Conservation (phyloP, 768 basidiomycete species). For the Agrocybe pediades region DNA sequence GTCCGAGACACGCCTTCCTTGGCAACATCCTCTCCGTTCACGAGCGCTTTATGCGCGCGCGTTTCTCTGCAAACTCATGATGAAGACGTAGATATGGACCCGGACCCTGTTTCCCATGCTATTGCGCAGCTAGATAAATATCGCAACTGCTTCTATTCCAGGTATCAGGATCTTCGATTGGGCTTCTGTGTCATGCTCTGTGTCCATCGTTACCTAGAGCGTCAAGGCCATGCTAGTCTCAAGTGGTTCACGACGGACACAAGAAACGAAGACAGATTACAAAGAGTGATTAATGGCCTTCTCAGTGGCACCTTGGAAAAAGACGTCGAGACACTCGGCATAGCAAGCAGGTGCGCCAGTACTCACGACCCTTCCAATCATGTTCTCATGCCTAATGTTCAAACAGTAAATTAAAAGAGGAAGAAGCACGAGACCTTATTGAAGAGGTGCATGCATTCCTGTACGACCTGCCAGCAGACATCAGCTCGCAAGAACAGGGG, state of each 20-base stretch:
- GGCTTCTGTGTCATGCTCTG: slow-evolving; percentile 48
- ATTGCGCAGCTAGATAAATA: slow-evolving; percentile 34
- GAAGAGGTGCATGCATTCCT: slow-evolving; percentile 33
- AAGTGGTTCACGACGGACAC: slow-evolving; percentile 26
- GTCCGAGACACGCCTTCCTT: slow-evolving; percentile 28
- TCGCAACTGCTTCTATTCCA: slow-evolving; percentile 23
- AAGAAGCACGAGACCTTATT: slow-evolving; percentile 37
- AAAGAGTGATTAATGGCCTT: slow-evolving; percentile 40
- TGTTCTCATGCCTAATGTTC: not conserved
- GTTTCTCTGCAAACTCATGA: not conserved
- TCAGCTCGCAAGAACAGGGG: slow-evolving; percentile 35
- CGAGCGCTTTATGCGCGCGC: slow-evolving; percentile 13
- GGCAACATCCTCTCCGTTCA: slow-evolving; percentile 13
- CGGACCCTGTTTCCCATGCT: slow-evolving; percentile 23
- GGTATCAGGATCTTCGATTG: slow-evolving; percentile 34
- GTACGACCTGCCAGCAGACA: slow-evolving; percentile 16
- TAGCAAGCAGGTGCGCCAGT: slow-evolving; percentile 49
- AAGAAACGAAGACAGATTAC: slow-evolving; percentile 8
- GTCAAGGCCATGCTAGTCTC: slow-evolving; percentile 42
- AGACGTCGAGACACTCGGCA: slow-evolving; percentile 46
- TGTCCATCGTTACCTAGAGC: slow-evolving; percentile 44
- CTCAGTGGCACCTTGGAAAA: slow-evolving; percentile 45
- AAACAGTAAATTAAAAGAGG: slow-evolving; percentile 39
- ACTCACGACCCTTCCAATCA: not conserved
- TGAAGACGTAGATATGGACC: slow-evolving; percentile 3